These are phyloP conservation scores for Agroathelia rolfsii DNA, from an alignment of 1,284 basidiomycete species.

Conservation along the genomic window DNA sequence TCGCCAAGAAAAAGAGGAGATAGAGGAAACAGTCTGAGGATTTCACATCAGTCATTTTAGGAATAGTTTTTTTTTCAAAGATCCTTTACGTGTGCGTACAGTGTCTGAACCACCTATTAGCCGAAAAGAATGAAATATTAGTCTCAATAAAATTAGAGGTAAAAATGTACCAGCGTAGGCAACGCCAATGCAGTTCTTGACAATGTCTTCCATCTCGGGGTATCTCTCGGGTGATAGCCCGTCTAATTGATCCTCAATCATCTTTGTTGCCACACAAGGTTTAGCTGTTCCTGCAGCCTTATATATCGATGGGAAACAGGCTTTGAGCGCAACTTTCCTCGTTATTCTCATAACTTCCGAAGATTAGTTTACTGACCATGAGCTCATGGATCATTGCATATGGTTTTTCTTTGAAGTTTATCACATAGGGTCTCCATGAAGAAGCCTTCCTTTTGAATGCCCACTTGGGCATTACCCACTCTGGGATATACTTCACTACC, in stretches of 20 bases:
- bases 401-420: constrained; percentile 14
- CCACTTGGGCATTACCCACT: constrained; percentile 24
- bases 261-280: constrained; percentile 12
- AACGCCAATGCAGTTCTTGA: constrained; percentile 15
- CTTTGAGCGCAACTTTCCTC: no score
- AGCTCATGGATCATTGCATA: constrained; percentile 13
- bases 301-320: background rate
- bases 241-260: constrained; percentile 10
- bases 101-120: constrained; percentile 18
- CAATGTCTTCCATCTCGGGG: constrained; percentile 13
- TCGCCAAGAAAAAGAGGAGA: constrained; percentile 25
- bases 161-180: no score
- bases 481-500: constrained; percentile 5
- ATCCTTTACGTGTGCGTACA: constrained; percentile 9
- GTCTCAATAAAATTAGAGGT: background rate
- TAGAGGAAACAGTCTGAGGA: constrained; percentile 17
- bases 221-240: background rate
- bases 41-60: background rate
- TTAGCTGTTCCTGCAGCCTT: constrained; percentile 11
- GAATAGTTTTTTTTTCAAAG: background rate
- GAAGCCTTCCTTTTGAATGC: constrained; percentile 19
- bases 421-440: constrained; percentile 11
- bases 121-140: background rate
- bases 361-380: constrained; percentile 10
- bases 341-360: no score